phyloP scores from a whole-genome alignment of 441 rosid species.

The Cnidoscolus chayamansa region DNA sequence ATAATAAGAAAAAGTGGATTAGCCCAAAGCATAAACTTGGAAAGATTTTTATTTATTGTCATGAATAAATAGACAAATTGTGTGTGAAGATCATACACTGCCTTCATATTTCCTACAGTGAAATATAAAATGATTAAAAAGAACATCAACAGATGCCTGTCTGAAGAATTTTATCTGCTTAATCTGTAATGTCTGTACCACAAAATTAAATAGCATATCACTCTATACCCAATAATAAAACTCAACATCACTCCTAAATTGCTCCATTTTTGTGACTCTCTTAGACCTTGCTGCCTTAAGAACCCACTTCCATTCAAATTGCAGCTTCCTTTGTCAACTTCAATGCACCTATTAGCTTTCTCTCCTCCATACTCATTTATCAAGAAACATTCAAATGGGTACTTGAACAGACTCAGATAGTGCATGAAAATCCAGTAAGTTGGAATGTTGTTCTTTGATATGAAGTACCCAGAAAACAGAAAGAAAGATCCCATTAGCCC shows the following conservation, averaged over 20 bases:
- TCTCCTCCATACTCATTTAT: slow-evolving; percentile 75
- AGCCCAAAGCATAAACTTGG: neutral
- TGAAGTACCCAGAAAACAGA: slow-evolving; percentile 83
- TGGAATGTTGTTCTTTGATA: slow-evolving; percentile 58
- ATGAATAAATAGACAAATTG: neutral
- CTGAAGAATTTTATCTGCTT: slow-evolving; percentile 25
- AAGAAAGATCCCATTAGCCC: slow-evolving; percentile 92
- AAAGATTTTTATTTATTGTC: neutral
- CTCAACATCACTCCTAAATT: slow-evolving; percentile 65
- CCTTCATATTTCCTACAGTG: neutral
- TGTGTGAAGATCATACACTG: neutral
- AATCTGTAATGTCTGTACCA: slow-evolving; percentile 60
- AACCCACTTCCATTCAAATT: slow-evolving; percentile 42
- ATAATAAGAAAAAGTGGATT: too few relatives aligned
- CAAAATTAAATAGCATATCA: slow-evolving; percentile 62
- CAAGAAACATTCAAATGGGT: slow-evolving; percentile 80
- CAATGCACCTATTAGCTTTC: slow-evolving; percentile 44
- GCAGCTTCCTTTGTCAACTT: slow-evolving; percentile 35
- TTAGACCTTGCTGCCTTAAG: slow-evolving; percentile 54
- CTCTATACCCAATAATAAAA: slow-evolving; percentile 70
- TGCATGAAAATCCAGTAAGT: slow-evolving; percentile 86
- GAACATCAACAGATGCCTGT: slow-evolving; percentile 14
- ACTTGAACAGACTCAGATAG: slow-evolving; percentile 78
- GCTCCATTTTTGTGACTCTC: slow-evolving; percentile 74
- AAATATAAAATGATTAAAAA: neutral